phyloP scores from a whole-genome alignment of 164 flowering plant species.

The Litsea cubeba region DNA sequence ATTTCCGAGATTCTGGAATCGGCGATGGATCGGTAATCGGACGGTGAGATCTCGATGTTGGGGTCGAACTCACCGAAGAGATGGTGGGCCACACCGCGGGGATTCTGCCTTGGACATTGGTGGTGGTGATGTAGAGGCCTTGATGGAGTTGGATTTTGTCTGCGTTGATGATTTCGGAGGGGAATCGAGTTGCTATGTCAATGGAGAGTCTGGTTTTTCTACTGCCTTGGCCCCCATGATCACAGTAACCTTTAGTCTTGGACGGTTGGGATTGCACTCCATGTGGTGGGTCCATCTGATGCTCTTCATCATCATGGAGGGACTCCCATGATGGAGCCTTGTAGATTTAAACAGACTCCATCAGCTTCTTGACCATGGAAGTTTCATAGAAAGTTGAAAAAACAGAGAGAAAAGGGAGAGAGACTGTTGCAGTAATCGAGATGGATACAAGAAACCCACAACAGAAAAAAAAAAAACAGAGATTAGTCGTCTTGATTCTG shows the following conservation, averaged over 20 bases:
- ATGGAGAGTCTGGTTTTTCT: conserved; percentile 70
- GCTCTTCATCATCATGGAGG: background rate
- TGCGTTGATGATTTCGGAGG: conserved; percentile 66
- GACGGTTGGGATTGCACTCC: conserved; percentile 7
- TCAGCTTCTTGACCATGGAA: conserved; percentile 9
- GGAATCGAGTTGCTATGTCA: conserved; percentile 50
- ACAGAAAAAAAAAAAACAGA: no score
- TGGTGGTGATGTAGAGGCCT: conserved; percentile 74
- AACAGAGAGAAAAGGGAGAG: background rate
- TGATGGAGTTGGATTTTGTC: conserved; percentile 81
- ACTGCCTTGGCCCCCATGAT: conserved; percentile 70
- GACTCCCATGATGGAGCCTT: background rate
- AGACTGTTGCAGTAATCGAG: background rate
- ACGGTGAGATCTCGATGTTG: conserved; percentile 42
- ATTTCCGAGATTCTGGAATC: conserved; percentile 26
- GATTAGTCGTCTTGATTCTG: background rate
- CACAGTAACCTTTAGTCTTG: conserved; percentile 42
- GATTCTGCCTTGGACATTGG: no score
- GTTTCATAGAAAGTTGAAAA: conserved; percentile 15
- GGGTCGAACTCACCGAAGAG: conserved; percentile 56
- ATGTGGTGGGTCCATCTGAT: conserved; percentile 8
- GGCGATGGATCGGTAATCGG: conserved; percentile 46
- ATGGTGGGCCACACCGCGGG: conserved; percentile 60
- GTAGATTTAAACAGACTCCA: background rate
- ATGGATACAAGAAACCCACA: background rate